Evolutionary conservation across 257 asterid species (phyloP), one percentile per base, ranked within the genome.

Genomic region (Gentiana macrophylla): DNA sequence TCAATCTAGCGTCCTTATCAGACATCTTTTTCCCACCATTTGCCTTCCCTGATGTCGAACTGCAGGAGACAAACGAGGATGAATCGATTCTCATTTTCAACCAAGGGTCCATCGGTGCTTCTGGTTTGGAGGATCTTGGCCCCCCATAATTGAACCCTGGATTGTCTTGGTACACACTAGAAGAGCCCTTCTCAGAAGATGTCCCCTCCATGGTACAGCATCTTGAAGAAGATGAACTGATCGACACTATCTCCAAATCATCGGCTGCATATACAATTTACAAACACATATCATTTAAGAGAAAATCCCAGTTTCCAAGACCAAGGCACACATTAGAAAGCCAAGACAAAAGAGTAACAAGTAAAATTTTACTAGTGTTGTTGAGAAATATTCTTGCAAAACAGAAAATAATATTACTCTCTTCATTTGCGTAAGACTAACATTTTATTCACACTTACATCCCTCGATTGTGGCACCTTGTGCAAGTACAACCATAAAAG

Each of bases 41-140:
- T 51, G 64, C 62, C 64, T 48, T 69, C 56, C 53, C 67, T 33
- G 74, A 79, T 66, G 80, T 60, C 69, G 80, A 84, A 64, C 80
- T 74, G 64, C 92, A 73, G 47, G 81, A 77, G 46, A 76, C 86
- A 50, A 76, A 60, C 32, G 73, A 57, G 44, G 83, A 80, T 62
- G 82, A 80, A 59, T 77, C 81, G 12, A 74, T 70, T 74, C 89
- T 77, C 81, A 65, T 62, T 72, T 73, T 86, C 57, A 76, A 72
- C 63, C 74, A 73, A 60, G 81, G 73, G 63, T 86, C 86, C 33
- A 65, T 54, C 57, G 63, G 46, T 38, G 74, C 61, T 58, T 71
- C 78, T 46, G 70, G 72, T 66, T 57, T 71, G 67, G 75, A 70
- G n/a, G 61, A 63, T 38, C 62, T 66, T 48, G 72, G 63, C 57